A percentile compares a stretch with the other conserved stretches of the same genome.
phyloP scores from a whole-genome alignment of 306 rosid species.

The Glycine soja region DNA sequence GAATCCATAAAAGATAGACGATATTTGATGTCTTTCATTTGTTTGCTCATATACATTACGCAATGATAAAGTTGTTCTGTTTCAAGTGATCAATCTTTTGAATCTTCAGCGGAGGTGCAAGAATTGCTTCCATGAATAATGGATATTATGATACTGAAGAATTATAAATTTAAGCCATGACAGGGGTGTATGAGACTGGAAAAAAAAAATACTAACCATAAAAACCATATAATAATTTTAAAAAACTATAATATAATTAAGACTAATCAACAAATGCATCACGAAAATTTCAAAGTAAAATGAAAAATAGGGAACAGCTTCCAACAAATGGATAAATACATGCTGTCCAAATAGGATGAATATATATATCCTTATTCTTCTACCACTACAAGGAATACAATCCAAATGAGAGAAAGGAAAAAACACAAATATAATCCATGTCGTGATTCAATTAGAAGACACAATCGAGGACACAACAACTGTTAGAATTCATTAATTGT shows the following conservation, averaged over 20 bases:
- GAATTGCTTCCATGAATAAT: neutral
- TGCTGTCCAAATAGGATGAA: neutral
- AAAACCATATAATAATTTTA: neutral
- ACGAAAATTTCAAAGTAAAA: neutral
- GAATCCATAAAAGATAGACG: neutral
- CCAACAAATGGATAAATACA: neutral
- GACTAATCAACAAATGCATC: neutral
- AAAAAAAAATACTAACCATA: neutral
- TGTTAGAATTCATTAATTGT: too few relatives aligned
- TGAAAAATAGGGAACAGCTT: neutral
- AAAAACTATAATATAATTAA: neutral
- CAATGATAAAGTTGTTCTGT: neutral
- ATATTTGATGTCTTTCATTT: neutral
- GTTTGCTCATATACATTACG: neutral
- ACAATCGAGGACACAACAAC: slow-evolving; percentile 46
- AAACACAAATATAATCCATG: neutral
- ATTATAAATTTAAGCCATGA: neutral
- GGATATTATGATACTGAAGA: neutral
- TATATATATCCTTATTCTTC: slow-evolving; percentile 1
- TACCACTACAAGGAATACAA: slow-evolving; percentile 16
- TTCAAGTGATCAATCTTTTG: neutral
- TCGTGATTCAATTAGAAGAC: slow-evolving; percentile 45
- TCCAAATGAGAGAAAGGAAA: neutral
- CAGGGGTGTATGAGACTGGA: too few relatives aligned
- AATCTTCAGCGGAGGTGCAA: neutral